These are phyloP conservation scores for Colletotrichum musicola DNA, from an alignment of 2,329 filamentous ascomycete species.

Conservation along the genomic window DNA sequence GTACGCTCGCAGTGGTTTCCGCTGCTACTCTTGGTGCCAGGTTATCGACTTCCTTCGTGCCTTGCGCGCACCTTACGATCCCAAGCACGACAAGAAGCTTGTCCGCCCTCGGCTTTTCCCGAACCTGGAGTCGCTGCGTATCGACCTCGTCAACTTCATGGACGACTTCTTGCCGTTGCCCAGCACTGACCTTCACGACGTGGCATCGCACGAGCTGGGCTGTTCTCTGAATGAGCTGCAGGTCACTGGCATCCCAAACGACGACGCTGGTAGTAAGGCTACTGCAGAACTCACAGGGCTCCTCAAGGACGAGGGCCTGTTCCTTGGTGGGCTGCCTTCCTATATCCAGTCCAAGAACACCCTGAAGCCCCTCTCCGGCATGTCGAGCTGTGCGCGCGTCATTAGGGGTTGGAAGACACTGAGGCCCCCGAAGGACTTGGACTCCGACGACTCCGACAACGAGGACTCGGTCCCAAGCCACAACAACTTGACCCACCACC, in stretches of 20 bases:
- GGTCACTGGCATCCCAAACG: constrained; percentile 64
- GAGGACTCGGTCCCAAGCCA: not conserved
- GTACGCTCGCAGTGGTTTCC: constrained; percentile 64
- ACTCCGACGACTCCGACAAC: constrained; percentile 44
- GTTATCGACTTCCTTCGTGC: constrained; percentile 65
- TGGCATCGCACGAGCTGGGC: constrained; percentile 66
- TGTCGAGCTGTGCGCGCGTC: constrained; percentile 57
- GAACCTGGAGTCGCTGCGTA: constrained; percentile 59
- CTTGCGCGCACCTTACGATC: constrained; percentile 64
- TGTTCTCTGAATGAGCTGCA: constrained; percentile 66
- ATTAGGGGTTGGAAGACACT: constrained; percentile 58
- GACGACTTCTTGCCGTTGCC: constrained; percentile 59
- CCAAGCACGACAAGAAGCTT: constrained; percentile 49
- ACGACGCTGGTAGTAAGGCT: constrained; percentile 61
- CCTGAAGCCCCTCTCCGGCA: constrained; percentile 55
- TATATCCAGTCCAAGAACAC: constrained; percentile 56
- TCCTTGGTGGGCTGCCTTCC: constrained; percentile 59
- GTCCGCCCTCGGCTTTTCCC: constrained; percentile 60
- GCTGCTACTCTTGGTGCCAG: constrained; percentile 67
- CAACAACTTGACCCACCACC: constrained; percentile 42
- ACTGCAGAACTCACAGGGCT: constrained; percentile 63
- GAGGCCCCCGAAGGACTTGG: constrained; percentile 41
- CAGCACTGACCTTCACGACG: constrained; percentile 62
- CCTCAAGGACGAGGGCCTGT: constrained; percentile 66
- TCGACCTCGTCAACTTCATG: constrained; percentile 68